A percentile compares a stretch with the other conserved stretches of the same genome.
phyloP scores from a whole-genome alignment of 208 protist genomes.

The Leishmania amazonensis region DNA sequence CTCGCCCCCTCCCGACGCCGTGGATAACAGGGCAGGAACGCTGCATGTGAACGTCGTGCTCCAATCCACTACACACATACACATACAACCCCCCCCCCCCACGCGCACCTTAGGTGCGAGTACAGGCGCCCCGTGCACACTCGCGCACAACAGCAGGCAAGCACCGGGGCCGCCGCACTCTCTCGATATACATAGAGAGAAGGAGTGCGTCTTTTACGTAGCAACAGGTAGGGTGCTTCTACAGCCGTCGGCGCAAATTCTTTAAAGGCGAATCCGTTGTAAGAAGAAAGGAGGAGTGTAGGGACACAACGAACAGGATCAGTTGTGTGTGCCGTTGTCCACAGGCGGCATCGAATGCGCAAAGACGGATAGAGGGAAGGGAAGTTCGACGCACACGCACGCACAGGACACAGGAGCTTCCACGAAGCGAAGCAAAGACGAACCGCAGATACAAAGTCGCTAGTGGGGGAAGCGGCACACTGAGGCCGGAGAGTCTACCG shows the following conservation, averaged over 20 bases:
- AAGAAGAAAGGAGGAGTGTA: neutral
- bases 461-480: neutral
- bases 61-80: neutral
- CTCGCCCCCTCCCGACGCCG: neutral
- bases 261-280: neutral
- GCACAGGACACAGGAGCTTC: neutral
- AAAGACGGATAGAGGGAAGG: neutral
- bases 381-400: neutral
- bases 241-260: neutral
- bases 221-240: neutral
- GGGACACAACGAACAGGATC: neutral
- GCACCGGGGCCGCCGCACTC: neutral
- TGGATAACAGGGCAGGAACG: neutral
- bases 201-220: neutral
- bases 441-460: neutral
- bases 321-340: neutral
- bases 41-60: too few species aligned
- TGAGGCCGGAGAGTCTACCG: neutral
- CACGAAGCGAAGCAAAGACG: neutral
- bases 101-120: neutral
- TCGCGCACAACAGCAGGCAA: neutral
- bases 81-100: neutral
- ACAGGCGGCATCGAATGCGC: neutral
- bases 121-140: neutral
- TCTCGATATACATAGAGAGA: neutral